Percentiles rank a stretch among this genome's conserved stretches.
Conservation (phyloP, 352 stramenopile genomes). For the Pythium folliculosum region DNA sequence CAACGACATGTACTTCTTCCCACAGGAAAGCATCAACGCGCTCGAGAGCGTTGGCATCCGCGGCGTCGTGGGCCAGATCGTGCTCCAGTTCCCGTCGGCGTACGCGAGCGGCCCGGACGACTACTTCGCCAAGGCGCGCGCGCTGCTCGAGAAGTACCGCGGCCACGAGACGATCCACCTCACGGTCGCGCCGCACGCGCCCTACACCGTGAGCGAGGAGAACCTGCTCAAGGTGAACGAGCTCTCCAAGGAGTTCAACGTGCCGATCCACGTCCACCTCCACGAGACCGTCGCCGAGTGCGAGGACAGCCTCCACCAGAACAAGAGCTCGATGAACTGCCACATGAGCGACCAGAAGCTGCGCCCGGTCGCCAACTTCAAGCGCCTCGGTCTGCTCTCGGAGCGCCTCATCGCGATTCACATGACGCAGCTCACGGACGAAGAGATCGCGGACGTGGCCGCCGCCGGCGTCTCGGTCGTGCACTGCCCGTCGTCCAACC, state of each 20-base stretch:
- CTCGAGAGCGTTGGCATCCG: constrained; percentile 73
- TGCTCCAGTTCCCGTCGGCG: constrained; percentile 75
- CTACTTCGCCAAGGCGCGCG: constrained; percentile 74
- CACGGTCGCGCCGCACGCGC: constrained; percentile 82
- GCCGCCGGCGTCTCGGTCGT: constrained; percentile 61
- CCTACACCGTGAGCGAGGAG: constrained; percentile 84
- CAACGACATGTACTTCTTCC: constrained; percentile 93
- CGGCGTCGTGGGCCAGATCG: constrained; percentile 59
- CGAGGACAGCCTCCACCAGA: constrained; percentile 66
- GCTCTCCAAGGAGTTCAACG: constrained; percentile 58
- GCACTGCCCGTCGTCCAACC: constrained; percentile 90
- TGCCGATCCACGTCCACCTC: constrained; percentile 84
- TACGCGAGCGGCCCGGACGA: constrained; percentile 63
- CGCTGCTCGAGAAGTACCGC: constrained; percentile 68
- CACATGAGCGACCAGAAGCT: constrained; percentile 78
- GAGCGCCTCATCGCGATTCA: constrained; percentile 72
- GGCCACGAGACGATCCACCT: constrained; percentile 59
- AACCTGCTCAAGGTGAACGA: constrained; percentile 59
- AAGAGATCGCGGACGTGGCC: constrained; percentile 75
- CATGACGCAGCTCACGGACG: constrained; percentile 86
- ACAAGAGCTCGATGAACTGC: constrained; percentile 72
- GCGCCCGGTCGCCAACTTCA: constrained; percentile 79
- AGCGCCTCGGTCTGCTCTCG: constrained; percentile 74
- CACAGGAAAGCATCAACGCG: constrained; percentile 50
- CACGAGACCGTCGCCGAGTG: constrained; percentile 87